Evolutionary conservation across 2,329 filamentous ascomycete genomes (phyloP), one percentile per base, ranked within the genome.

Genomic region (Hypoxylon sp.): DNA sequence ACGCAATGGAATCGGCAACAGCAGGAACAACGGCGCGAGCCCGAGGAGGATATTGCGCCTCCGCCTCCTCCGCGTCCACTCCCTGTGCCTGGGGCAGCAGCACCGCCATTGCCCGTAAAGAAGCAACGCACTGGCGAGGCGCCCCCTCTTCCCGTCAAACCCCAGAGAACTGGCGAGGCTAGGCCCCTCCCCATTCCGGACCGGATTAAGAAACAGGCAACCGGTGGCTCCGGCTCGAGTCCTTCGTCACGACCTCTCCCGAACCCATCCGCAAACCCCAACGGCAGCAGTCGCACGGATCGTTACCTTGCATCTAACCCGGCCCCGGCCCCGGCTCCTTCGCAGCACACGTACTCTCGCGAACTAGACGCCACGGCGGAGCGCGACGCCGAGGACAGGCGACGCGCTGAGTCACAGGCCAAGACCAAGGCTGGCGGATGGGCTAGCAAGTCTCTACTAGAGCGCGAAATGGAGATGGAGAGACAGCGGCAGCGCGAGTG

Each of bases 391-490:
- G 86, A 89, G 67, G 85, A 88, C 69, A 81, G 83, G 20, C 81
- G 84, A 3, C 85, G 87, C 10, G 74, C 76, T 1, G 81, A 83
- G 48, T 79, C 83, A 9, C 86, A 89, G 68, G 74, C 77, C 45
- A 81, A 83, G 70, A 88, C 86, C 17, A 86, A 86, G 71, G 83
- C 85, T 1, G 82, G 78, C 23, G 85, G 84, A 0, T 86, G 82
- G 83, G 86, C 86, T 1, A 82, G 82, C 63, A 90, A 88, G 76
- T 89, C 87, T 0, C 79, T 92, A 8, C 81, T 92, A 1, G 90
- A 92, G 75, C 84, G 88, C 23, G 90, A 93, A 74, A 92, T 92
- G 88, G 89, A 93, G 72, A 80, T 88, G 71, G 90, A 93, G 74
- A 81, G 90, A 7, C 85, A 91, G 76, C 80, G 89, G 11, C 90